A percentile compares a stretch with the other conserved stretches of the same genome.
Evolutionary conservation across 192 early-diverging fungal species (phyloP).

Genomic region (Cetraspora pellucida): DNA sequence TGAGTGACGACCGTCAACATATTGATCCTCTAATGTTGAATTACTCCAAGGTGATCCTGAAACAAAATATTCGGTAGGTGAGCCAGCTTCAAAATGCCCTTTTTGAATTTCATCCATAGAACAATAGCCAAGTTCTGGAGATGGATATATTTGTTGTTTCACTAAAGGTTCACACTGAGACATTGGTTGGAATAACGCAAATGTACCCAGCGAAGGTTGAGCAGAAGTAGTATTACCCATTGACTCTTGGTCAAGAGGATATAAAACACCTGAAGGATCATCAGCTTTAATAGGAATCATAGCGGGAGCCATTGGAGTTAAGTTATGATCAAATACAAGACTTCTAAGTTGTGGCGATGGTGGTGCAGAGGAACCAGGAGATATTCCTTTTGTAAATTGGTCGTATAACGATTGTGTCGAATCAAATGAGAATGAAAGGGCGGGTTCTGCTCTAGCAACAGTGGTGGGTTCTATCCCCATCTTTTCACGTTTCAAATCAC

Average conservation of each 20-base stretch:
- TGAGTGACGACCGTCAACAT: slow-evolving; percentile 26
- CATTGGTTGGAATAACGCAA: slow-evolving; percentile 32
- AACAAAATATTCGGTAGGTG: slow-evolving; percentile 10
- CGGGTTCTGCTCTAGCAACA: slow-evolving; percentile 65
- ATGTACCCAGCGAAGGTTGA: slow-evolving; percentile 18
- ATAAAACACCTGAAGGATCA: slow-evolving; percentile 13
- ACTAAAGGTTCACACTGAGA: slow-evolving; percentile 9
- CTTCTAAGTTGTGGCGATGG: slow-evolving; percentile 32
- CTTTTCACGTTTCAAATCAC: slow-evolving; percentile 93
- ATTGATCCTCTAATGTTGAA: slow-evolving; percentile 8
- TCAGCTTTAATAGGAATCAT: slow-evolving; percentile 33
- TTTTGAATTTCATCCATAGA: slow-evolving; percentile 33
- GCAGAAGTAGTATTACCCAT: slow-evolving; percentile 8
- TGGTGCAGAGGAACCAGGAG: slow-evolving; percentile 36
- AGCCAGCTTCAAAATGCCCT: not conserved
- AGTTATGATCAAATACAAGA: slow-evolving; percentile 29
- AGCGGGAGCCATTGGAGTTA: slow-evolving; percentile 17
- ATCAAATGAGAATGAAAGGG: slow-evolving; percentile 64
- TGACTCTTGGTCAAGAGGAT: slow-evolving; percentile 29
- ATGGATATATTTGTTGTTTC: slow-evolving; percentile 28
- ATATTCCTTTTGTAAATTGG: slow-evolving; percentile 50
- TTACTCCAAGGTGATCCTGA: slow-evolving; percentile 17
- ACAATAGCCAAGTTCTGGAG: slow-evolving; percentile 32
- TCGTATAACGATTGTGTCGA: slow-evolving; percentile 61
- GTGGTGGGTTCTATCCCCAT: slow-evolving; percentile 85